Evolutionary conservation across 495 filamentous ascomycete species (phyloP).

Genomic region (Neurospora terricola): DNA sequence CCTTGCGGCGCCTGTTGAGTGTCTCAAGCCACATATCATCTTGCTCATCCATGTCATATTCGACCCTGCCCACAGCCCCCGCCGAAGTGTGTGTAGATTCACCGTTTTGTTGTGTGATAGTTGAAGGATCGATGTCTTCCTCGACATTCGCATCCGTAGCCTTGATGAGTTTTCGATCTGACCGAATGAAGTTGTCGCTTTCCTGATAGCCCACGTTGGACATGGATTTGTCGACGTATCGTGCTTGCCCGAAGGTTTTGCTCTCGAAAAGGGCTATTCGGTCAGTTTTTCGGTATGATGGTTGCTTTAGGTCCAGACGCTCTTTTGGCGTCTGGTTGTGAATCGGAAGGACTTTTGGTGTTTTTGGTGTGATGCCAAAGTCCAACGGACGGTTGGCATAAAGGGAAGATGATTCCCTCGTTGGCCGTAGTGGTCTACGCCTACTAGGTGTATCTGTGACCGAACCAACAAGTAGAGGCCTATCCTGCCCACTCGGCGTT

Average conservation of each 20-base stretch:
- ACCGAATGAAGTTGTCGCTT: slow-evolving; percentile 74
- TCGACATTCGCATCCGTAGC: slow-evolving; percentile 65
- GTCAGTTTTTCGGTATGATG: slow-evolving; percentile 47
- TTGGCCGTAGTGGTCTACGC: slow-evolving; percentile 35
- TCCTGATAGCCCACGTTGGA: slow-evolving; percentile 91
- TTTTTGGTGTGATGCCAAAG: slow-evolving; percentile 26
- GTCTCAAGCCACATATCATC: slow-evolving; percentile 92
- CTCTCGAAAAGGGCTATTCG: slow-evolving; percentile 46
- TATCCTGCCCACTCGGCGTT: slow-evolving; percentile 19
- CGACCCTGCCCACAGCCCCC: slow-evolving; percentile 61
- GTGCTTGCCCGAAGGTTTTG: slow-evolving; percentile 42
- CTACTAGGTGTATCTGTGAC: slow-evolving; percentile 31
- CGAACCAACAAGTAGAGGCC: slow-evolving; percentile 13
- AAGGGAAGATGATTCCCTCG: slow-evolving; percentile 36
- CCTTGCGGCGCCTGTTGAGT: slow-evolving; percentile 66
- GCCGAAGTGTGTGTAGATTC: slow-evolving; percentile 35
- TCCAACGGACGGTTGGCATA: slow-evolving; percentile 37
- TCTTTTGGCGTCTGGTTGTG: slow-evolving; percentile 46
- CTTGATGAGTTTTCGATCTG: slow-evolving; percentile 68
- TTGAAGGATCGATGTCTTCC: slow-evolving; percentile 65
- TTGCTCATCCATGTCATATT: slow-evolving; percentile 99
- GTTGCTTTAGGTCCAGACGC: slow-evolving; percentile 48
- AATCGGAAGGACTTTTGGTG: slow-evolving; percentile 42
- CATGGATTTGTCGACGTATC: slow-evolving; percentile 81
- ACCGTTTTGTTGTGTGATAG: slow-evolving; percentile 48